A percentile compares a stretch with the other conserved stretches of the same genome.
phyloP scores from a whole-genome alignment of 768 basidiomycete genomes.

The Leccinellum luteum region DNA sequence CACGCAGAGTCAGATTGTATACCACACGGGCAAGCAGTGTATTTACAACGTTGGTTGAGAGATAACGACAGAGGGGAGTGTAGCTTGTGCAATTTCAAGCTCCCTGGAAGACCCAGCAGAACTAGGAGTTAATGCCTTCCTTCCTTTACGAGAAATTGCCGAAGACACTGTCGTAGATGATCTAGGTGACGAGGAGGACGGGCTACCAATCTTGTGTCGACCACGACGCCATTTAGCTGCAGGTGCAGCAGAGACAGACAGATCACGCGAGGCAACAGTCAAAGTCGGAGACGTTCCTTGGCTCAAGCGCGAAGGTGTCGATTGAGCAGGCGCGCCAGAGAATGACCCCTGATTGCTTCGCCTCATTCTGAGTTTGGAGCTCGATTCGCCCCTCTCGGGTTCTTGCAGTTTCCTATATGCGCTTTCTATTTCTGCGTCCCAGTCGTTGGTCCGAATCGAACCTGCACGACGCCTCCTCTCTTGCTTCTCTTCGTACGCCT shows the following conservation, averaged over 20 bases:
- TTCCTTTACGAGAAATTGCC: conserved; percentile 6
- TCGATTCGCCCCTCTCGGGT: conserved; percentile 25
- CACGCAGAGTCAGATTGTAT: conserved; percentile 1
- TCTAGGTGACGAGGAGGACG: conserved; percentile 14
- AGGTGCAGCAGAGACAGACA: conserved; percentile 12
- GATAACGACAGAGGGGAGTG: conserved; percentile 18
- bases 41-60: conserved; percentile 24
- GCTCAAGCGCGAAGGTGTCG: conserved; percentile 2
- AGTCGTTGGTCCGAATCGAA: conserved; percentile 13
- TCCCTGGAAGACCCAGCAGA: conserved; percentile 16
- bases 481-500: conserved; percentile 47
- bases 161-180: neutral
- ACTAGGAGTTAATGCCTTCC: conserved; percentile 1
- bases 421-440: conserved; percentile 29
- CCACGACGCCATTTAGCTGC: conserved; percentile 5
- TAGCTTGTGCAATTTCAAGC: neutral
- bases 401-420: conserved; percentile 21
- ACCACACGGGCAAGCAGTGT: neutral
- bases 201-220: conserved; percentile 3
- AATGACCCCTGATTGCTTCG: conserved; percentile 13
- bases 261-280: conserved; percentile 10
- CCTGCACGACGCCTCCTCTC: conserved; percentile 14
- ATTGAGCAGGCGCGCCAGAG: neutral
- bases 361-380: conserved; percentile 22
- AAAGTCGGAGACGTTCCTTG: conserved; percentile 15